Evolutionary conservation across 768 basidiomycete genomes (phyloP).

Genomic region (Calvatia gigantea): DNA sequence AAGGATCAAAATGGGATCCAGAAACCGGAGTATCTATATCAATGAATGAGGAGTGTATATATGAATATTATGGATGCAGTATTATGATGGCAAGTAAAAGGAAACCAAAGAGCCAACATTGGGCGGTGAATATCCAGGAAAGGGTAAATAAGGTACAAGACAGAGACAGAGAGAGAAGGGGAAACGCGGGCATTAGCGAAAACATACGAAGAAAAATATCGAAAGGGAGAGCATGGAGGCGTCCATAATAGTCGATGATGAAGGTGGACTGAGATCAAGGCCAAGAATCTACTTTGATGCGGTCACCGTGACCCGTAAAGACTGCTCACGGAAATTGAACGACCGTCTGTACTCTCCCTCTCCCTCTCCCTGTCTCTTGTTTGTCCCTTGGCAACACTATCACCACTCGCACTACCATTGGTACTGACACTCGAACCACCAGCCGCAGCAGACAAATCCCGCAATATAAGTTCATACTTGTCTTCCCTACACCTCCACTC

Average conservation of each 20-base stretch:
- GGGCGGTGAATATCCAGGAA: not conserved
- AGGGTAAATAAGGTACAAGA: not conserved
- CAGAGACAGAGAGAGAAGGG: not conserved
- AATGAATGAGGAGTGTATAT: not conserved
- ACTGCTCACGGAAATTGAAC: not conserved
- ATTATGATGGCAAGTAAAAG: not conserved
- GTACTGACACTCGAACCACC: slow-evolving; percentile 3
- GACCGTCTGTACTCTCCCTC: not conserved
- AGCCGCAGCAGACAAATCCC: slow-evolving; percentile 4
- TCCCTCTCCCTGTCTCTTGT: slow-evolving; percentile 3
- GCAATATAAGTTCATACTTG: slow-evolving; percentile 24
- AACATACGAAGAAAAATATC: not conserved
- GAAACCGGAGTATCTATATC: not conserved
- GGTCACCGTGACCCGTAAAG: not conserved
- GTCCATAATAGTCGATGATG: not conserved
- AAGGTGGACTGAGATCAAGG: not conserved
- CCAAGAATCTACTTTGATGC: not conserved
- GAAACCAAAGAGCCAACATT: not conserved
- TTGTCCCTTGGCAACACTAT: not conserved
- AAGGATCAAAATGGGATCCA: not conserved
- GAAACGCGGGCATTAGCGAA: not conserved
- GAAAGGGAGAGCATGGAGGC: not conserved
- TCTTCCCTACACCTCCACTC: slow-evolving; percentile 50
- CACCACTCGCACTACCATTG: not conserved
- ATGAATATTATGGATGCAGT: not conserved